Evolutionary conservation across 805 yeast genomes (phyloP).

Genomic region (Teunomyces kruisii): DNA sequence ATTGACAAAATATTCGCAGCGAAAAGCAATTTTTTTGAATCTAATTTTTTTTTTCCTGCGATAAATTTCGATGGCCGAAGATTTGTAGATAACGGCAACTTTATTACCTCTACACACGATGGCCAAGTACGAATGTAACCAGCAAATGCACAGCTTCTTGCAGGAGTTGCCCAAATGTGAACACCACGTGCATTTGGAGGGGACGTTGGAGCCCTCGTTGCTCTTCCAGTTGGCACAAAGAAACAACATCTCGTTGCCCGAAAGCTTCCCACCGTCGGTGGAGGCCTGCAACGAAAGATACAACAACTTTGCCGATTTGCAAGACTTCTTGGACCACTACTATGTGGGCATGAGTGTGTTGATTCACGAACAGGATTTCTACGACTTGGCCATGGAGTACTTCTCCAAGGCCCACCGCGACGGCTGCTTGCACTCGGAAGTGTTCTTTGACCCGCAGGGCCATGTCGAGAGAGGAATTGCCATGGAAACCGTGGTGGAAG

Average conservation of each 20-base stretch:
- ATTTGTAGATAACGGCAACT: background rate
- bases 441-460: constrained; percentile 84
- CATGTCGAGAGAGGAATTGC: constrained; percentile 67
- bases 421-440: constrained; percentile 70
- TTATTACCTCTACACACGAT: background rate
- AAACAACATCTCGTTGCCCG: constrained; percentile 62
- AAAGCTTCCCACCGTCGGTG: constrained; percentile 56
- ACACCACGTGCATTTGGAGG: constrained; percentile 83
- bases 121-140: constrained; percentile 4
- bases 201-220: constrained; percentile 72
- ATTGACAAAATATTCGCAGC: background rate
- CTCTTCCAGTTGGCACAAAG: constrained; percentile 67
- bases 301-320: constrained; percentile 61
- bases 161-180: constrained; percentile 80
- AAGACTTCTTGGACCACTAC: constrained; percentile 76
- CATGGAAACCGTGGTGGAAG: constrained; percentile 59
- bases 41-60: background rate
- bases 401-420: constrained; percentile 57
- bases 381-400: constrained; percentile 74
- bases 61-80: background rate
- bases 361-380: constrained; percentile 67
- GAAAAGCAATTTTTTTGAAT: background rate
- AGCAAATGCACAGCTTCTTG: constrained; percentile 9
- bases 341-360: constrained; percentile 82
- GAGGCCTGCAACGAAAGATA: constrained; percentile 54